Evolutionary conservation across 768 basidiomycete species (phyloP), one percentile per base, ranked within the genome.

Genomic region (Leucogyrophana mollusca): DNA sequence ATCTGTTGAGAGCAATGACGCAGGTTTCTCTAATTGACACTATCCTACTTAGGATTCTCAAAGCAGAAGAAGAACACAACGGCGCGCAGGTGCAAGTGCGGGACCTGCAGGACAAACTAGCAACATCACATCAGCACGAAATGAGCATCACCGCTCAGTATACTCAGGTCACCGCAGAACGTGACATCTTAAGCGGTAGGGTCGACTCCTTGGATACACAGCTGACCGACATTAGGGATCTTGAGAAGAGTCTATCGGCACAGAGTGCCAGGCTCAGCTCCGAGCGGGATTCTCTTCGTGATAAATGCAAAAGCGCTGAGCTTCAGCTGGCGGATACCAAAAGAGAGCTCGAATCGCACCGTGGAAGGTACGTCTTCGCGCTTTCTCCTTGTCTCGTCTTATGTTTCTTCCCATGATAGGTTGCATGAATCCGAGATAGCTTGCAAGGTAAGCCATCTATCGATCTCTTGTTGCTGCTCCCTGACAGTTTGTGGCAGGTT

Each of bases 61-160:
- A 47, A 32, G 51, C 53, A 9, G 57, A 64, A 27, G 47, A 58
- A 40, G 54, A 60, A 3, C 10, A 55, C 4, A 23, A 40, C 9
- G 53, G 52, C 16, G 51, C 51, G 6, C 24, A 55, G 20, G 62
- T 54, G 43, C 50, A 46, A 34, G 52, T 48, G 8, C 65, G 62
- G 24, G 59, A 61, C 24, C 46, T 65, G 22, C 61, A 63, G 41
- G 55, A 55, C 21, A 64, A 60, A 14, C 46, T 67, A 22, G 58
- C 65, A 34, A 41, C 50, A 40, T 50, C 59, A 16, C 54, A 53
- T 24, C 45, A 44, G 9, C 40, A 53, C 14, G 65, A 67, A 40
- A 59, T 49, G 40, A 52, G 52, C 33, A 21, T 65, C 16, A 50
- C 47, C 13, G 52, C 61, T 11, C 61, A 66, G 49, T 54, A 46